Evolutionary conservation across 257 asterid genomes (phyloP).

Genomic region (Leonotis leonurus): DNA sequence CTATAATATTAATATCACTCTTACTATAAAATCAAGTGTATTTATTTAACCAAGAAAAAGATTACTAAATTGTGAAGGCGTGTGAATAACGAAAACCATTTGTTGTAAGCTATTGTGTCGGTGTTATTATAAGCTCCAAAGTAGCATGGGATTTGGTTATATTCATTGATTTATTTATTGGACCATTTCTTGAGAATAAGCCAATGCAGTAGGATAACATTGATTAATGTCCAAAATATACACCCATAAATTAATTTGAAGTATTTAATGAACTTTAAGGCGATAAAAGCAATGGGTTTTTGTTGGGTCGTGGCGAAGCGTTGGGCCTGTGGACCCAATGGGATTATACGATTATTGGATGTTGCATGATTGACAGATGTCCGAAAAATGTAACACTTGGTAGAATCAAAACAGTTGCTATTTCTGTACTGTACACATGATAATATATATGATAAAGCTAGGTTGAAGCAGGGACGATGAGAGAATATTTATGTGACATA

Average conservation of each 20-base stretch:
- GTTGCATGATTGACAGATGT: slow-evolving; percentile 26
- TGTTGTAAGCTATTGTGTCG: neutral
- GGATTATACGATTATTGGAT: too few species aligned
- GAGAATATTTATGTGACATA: too few species aligned
- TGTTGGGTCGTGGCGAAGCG: neutral
- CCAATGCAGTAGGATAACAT: too few species aligned
- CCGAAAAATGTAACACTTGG: neutral
- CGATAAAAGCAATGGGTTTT: too few species aligned
- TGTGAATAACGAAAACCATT: neutral
- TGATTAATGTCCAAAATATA: too few species aligned
- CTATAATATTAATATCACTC: neutral
- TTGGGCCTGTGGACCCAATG: slow-evolving; percentile 9
- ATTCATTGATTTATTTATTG: neutral
- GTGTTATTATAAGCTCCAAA: neutral
- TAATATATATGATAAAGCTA: neutral
- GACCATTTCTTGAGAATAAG: too few species aligned
- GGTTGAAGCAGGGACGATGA: neutral
- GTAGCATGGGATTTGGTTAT: neutral
- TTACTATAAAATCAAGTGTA: too few species aligned
- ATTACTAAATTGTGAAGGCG: neutral
- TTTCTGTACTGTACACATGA: too few species aligned
- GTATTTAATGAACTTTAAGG: too few species aligned
- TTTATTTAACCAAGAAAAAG: too few species aligned
- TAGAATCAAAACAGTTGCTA: neutral
- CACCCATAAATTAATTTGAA: too few species aligned